Percentiles rank a stretch among this genome's conserved stretches.
phyloP scores from a whole-genome alignment of 2,329 filamentous ascomycete genomes.

The Xylariales sp. region DNA sequence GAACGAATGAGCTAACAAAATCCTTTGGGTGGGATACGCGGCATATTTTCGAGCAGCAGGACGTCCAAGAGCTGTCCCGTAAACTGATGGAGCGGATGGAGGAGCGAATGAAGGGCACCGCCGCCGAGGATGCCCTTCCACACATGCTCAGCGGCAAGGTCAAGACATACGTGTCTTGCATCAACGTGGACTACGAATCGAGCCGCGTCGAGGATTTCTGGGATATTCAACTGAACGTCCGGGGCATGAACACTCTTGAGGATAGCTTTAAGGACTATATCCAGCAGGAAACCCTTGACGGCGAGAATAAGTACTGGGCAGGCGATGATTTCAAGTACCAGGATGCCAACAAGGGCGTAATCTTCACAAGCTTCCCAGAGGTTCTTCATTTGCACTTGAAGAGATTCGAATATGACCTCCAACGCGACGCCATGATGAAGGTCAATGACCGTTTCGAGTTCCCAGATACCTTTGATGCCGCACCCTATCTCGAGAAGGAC shows the following conservation, averaged over 20 bases:
- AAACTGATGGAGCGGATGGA: constrained; percentile 98
- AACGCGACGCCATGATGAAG: constrained; percentile 97
- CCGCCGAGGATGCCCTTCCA: constrained; percentile 81
- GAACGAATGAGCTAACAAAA: constrained; percentile 88
- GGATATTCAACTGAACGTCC: constrained; percentile 97
- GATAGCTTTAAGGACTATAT: constrained; percentile 97
- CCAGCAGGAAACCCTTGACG: constrained; percentile 92
- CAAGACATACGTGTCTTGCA: constrained; percentile 98
- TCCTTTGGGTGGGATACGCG: constrained; percentile 98
- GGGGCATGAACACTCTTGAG: constrained; percentile 85
- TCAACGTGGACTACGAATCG: constrained; percentile 96
- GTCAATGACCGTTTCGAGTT: constrained; percentile 93
- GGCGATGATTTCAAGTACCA: constrained; percentile 86
- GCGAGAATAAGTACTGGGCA: constrained; percentile 97
- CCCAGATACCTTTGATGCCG: constrained; percentile 75
- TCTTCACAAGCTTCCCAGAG: constrained; percentile 92
- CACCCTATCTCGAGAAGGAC: constrained; percentile 80
- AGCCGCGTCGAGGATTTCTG: constrained; percentile 96
- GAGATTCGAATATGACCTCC: constrained; percentile 96
- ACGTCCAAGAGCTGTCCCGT: constrained; percentile 93
- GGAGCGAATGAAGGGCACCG: constrained; percentile 95
- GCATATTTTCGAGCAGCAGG: constrained; percentile 98
- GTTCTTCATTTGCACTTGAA: constrained; percentile 94
- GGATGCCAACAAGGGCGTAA: constrained; percentile 95
- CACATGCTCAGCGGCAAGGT: constrained; percentile 95